Conservation (phyloP, 139 green algal genomes). For the Asterochloris erici region DNA sequence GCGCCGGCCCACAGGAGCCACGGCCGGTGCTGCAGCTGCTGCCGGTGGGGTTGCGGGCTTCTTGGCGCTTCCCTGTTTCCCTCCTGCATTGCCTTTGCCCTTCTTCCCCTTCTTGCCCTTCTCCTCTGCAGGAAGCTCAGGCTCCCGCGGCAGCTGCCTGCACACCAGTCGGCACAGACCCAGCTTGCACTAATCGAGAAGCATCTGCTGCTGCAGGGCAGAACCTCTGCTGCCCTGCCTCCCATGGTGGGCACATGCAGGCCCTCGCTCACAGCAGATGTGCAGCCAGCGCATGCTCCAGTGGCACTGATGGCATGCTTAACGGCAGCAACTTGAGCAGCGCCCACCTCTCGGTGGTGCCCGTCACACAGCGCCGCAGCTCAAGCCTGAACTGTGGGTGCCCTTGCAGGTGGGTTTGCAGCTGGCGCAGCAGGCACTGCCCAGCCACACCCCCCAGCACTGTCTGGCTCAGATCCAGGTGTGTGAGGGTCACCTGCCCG, state of each 20-base stretch:
- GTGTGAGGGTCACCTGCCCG: not conserved
- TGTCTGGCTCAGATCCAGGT: constrained; percentile 1
- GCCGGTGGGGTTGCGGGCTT: not conserved
- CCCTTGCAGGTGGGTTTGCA: not conserved
- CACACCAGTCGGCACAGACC: not conserved
- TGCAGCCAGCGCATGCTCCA: not conserved
- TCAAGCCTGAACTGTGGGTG: not conserved
- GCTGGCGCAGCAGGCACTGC: constrained; percentile 6
- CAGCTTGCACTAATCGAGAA: not conserved
- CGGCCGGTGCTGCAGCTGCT: not conserved
- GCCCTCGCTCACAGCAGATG: not conserved
- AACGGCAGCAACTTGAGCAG: too few relatives aligned
- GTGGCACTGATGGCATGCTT: not conserved
- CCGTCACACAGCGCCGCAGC: not conserved
- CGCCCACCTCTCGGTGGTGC: constrained; percentile 8
- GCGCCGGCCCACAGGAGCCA: not conserved
- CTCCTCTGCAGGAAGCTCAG: not conserved
- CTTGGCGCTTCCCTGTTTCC: constrained; percentile 2
- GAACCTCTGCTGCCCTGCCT: not conserved
- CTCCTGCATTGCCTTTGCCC: not conserved
- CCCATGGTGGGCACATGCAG: not conserved
- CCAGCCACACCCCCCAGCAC: constrained; percentile 6
- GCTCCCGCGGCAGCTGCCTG: constrained; percentile 1
- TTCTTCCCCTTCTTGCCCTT: constrained; percentile 13
- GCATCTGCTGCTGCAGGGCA: too few relatives aligned